These are phyloP conservation scores for Ilex asprella DNA, from an alignment of 257 asterid genomes.

Conservation along the genomic window DNA sequence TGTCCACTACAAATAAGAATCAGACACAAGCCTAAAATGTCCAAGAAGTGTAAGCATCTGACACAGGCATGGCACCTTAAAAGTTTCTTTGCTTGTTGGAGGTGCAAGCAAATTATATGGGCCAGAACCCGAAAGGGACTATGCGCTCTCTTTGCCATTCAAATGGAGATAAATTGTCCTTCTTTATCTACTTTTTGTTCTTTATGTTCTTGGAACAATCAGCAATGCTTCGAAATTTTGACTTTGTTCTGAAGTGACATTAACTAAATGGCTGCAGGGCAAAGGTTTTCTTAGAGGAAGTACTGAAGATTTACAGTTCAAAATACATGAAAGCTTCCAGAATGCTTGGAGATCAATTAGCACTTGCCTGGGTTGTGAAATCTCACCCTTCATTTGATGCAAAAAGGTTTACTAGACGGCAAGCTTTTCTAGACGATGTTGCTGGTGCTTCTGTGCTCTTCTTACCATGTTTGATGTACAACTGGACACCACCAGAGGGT, in stretches of 20 bases:
- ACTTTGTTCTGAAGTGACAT: neutral
- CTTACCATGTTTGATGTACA: conserved; percentile 72
- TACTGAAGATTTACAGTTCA: conserved; percentile 46
- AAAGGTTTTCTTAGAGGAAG: conserved; percentile 57
- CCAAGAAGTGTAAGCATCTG: too few relatives aligned
- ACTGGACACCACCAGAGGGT: conserved; percentile 99
- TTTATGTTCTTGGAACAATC: neutral
- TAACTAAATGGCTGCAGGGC: conserved; percentile 42
- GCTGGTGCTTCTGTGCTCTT: conserved; percentile 64
- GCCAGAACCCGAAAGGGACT: too few relatives aligned
- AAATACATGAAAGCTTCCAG: conserved; percentile 82
- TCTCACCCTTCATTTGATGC: conserved; percentile 51
- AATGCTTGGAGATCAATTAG: conserved; percentile 97
- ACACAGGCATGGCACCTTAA: too few relatives aligned
- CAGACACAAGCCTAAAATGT: too few relatives aligned
- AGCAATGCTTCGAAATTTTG: neutral
- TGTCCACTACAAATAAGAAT: too few relatives aligned
- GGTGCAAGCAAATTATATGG: too few relatives aligned
- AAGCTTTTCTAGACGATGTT: conserved; percentile 50
- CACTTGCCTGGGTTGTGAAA: conserved; percentile 79
- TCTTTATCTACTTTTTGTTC: neutral
- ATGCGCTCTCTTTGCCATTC: too few relatives aligned
- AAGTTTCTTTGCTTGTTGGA: too few relatives aligned
- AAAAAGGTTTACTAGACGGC: conserved; percentile 46
- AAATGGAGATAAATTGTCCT: too few relatives aligned